Evolutionary conservation across 495 filamentous ascomycete genomes (phyloP), one percentile per base, ranked within the genome.

Genomic region (Lineolata rhizophorae): DNA sequence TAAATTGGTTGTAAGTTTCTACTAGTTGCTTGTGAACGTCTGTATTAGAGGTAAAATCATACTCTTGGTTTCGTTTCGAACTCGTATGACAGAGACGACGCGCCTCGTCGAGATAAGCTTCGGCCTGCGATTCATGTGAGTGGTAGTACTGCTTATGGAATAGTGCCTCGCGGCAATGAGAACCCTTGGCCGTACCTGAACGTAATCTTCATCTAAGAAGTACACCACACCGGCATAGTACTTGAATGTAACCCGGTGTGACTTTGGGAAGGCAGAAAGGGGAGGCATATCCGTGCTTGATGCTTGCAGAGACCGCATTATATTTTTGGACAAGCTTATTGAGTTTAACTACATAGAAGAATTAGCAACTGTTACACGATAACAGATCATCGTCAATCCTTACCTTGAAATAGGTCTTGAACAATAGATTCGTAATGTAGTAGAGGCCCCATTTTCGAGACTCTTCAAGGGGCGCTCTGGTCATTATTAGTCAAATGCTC

Each of bases 401-500:
- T 51, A 63, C 66, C 57, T 79, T 90, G 65, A 95, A 97, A 48
- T 95, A 92, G 4, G 82, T 94, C 53, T 94, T 95, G 65, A 97
- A 95, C 5, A 93, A 56, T 1, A 95, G 65, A 43, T 91, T 94
- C 36, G 77, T 77, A 24, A 74, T 81, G 49, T 84, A 76, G 55
- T 95, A 97, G 26, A 85, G 70, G 0, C 79, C 90, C 90, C 90
- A 95, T 64, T 95, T 97, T 4, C 90, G 67, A 0, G 85, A 93
- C 27, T 87, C 75, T 46, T 85, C 75, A 16, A 92, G 56, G 4
- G 80, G 67, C 12, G 81, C 75, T 37, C 85, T 94, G 35, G 32
- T 57, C 21, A 43, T 42, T 32, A 32, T 29, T 38, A 22, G 32
- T 13, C 15, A 19, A 15, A 25, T 3, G 28, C 18, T 13, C 27